Percentiles rank a stretch among this genome's conserved stretches.
These are phyloP conservation scores for Hirsutella minnesotensis DNA, from an alignment of 2,329 filamentous ascomycete genomes.

Conservation along the genomic window DNA sequence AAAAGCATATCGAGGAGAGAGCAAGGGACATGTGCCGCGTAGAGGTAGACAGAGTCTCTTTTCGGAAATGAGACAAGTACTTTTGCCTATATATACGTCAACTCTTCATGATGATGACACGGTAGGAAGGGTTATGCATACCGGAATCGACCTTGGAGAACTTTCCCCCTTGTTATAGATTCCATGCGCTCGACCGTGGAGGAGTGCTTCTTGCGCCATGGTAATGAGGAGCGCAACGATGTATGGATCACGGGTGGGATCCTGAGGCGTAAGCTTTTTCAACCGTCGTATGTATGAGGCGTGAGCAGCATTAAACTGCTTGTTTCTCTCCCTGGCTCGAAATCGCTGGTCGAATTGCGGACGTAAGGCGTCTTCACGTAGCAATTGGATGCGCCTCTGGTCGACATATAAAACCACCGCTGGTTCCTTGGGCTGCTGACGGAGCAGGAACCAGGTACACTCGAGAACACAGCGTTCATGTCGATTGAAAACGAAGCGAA, in stretches of 20 bases:
- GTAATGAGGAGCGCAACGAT: conserved; percentile 3
- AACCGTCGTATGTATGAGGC: background rate
- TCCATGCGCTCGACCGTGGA: too few relatives aligned
- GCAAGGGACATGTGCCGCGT: background rate
- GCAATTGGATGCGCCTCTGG: background rate
- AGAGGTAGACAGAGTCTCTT: conserved; percentile 1
- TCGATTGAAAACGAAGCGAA: background rate
- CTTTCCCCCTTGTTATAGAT: background rate
- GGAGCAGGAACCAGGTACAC: background rate
- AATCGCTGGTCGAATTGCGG: background rate
- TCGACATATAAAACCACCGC: background rate
- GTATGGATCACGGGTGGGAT: conserved; percentile 3
- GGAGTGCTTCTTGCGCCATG: background rate
- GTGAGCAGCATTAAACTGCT: too few relatives aligned
- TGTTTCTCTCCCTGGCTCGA: too few relatives aligned
- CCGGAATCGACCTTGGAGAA: background rate
- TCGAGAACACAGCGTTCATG: background rate
- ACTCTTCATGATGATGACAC: background rate
- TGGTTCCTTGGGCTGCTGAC: background rate
- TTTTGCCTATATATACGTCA: background rate
- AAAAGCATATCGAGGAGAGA: conserved; percentile 1
- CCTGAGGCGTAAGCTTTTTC: background rate
- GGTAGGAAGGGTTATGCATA: background rate
- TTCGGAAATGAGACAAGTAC: background rate
- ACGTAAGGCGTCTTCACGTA: background rate